These are phyloP conservation scores for Claviceps maximensis DNA, from an alignment of 2,329 filamentous ascomycete genomes.

Conservation along the genomic window DNA sequence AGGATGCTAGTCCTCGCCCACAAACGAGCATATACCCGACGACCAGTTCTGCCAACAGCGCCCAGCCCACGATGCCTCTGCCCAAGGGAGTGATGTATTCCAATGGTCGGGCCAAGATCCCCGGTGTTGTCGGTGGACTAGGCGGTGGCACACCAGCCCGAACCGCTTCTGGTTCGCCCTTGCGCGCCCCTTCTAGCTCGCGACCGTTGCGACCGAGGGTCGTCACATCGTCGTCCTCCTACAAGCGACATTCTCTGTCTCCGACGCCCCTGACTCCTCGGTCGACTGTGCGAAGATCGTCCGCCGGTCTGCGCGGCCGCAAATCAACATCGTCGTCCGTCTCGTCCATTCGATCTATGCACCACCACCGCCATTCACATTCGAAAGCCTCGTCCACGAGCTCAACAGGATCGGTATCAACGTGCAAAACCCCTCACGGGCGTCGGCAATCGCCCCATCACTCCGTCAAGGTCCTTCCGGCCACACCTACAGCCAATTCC, in stretches of 20 bases:
- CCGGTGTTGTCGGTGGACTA: slow-evolving; percentile 7
- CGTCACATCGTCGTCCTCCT: slow-evolving; percentile 22
- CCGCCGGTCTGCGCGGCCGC: slow-evolving; percentile 69
- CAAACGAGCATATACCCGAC: slow-evolving; percentile 45
- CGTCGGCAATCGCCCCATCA: slow-evolving; percentile 66
- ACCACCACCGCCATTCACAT: slow-evolving; percentile 73
- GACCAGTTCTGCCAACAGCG: slow-evolving; percentile 19
- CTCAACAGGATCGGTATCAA: slow-evolving; percentile 60
- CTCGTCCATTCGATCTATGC: slow-evolving; percentile 83
- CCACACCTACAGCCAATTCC: slow-evolving; percentile 59
- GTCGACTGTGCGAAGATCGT: slow-evolving; percentile 71
- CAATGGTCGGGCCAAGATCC: slow-evolving; percentile 32
- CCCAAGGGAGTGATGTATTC: slow-evolving; percentile 34
- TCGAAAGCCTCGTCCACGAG: slow-evolving; percentile 92
- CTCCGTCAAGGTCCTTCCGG: slow-evolving; percentile 89
- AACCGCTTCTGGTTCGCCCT: slow-evolving; percentile 11
- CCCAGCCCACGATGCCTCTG: slow-evolving; percentile 29
- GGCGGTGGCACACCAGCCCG: slow-evolving; percentile 8
- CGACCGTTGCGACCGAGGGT: slow-evolving; percentile 16
- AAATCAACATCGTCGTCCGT: slow-evolving; percentile 95
- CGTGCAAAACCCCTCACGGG: slow-evolving; percentile 52
- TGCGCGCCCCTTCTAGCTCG: slow-evolving; percentile 16
- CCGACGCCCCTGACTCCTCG: slow-evolving; percentile 81
- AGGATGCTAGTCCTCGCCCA: slow-evolving; percentile 43
- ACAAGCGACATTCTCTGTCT: slow-evolving; percentile 68